A percentile compares a stretch with the other conserved stretches of the same genome.
Evolutionary conservation across 2,329 filamentous ascomycete genomes (phyloP).

Genomic region (Fusarium sp.): DNA sequence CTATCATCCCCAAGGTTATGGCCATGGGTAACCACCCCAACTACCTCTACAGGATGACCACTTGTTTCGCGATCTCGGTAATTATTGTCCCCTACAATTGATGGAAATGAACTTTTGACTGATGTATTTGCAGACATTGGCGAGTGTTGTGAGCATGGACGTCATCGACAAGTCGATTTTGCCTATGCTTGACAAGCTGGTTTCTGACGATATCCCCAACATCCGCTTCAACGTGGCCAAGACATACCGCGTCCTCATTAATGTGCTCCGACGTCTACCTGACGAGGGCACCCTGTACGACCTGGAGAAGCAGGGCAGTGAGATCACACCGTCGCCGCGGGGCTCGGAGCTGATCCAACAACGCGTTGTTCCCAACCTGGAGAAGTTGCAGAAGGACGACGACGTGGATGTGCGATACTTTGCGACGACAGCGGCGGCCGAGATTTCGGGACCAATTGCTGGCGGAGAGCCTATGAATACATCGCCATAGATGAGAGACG

Average conservation of each 20-base stretch:
- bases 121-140: conserved; percentile 78
- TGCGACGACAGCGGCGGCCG: conserved; percentile 87
- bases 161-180: conserved; percentile 95
- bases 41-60: conserved; percentile 99
- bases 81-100: conserved; percentile 58
- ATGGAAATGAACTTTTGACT: conserved; percentile 37
- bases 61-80: conserved; percentile 99
- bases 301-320: conserved; percentile 82
- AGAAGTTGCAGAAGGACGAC: conserved; percentile 96
- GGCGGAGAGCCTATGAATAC: conserved; percentile 76
- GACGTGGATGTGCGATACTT: conserved; percentile 99
- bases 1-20: conserved; percentile 98
- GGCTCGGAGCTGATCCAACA: conserved; percentile 87
- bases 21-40: conserved; percentile 98
- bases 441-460: conserved; percentile 62
- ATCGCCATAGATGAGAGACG: conserved; percentile 70
- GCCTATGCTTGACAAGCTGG: conserved; percentile 95
- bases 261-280: conserved; percentile 91
- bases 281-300: conserved; percentile 89
- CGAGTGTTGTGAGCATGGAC: conserved; percentile 91
- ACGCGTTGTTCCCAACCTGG: conserved; percentile 88
- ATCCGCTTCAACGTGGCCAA: conserved; percentile 99
- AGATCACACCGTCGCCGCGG: conserved; percentile 75
- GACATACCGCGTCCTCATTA: conserved; percentile 91
- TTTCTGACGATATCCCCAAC: conserved; percentile 95